Percentiles rank a stretch among this genome's conserved stretches.
Conservation (phyloP, 2,329 filamentous ascomycete species). For the Fonsecaea nubica region DNA sequence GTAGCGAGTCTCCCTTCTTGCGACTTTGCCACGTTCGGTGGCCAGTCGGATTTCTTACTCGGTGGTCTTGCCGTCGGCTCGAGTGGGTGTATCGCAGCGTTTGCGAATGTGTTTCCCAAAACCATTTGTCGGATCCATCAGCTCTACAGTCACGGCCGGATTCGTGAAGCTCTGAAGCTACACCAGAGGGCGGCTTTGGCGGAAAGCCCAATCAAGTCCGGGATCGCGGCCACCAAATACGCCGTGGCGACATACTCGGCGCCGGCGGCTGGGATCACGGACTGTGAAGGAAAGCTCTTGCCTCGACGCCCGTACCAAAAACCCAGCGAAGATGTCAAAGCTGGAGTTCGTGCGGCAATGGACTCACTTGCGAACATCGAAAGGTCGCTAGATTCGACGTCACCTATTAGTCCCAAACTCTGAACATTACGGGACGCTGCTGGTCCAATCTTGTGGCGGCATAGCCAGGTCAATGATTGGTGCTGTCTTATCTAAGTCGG, state of each 20-base stretch:
- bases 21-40: conserved; percentile 71
- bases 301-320: background rate
- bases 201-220: background rate
- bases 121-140: background rate
- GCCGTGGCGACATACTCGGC: background rate
- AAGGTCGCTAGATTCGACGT: too few relatives aligned
- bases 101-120: conserved; percentile 62
- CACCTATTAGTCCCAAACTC: too few relatives aligned
- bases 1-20: conserved; percentile 58
- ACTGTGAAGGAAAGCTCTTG: background rate
- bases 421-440: too few relatives aligned
- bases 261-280: conserved; percentile 31
- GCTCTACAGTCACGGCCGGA: background rate
- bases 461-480: too few relatives aligned
- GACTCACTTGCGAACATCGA: conserved; percentile 18
- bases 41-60: conserved; percentile 74
- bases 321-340: background rate
- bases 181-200: background rate
- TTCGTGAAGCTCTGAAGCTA: background rate
- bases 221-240: conserved; percentile 1
- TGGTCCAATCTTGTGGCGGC: too few relatives aligned
- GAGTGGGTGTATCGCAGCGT: conserved; percentile 62
- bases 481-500: too few relatives aligned
- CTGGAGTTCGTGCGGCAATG: background rate
- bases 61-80: conserved; percentile 60